These are phyloP conservation scores for Silybum marianum DNA, from an alignment of 129 eudicot genomes.

Conservation along the genomic window DNA sequence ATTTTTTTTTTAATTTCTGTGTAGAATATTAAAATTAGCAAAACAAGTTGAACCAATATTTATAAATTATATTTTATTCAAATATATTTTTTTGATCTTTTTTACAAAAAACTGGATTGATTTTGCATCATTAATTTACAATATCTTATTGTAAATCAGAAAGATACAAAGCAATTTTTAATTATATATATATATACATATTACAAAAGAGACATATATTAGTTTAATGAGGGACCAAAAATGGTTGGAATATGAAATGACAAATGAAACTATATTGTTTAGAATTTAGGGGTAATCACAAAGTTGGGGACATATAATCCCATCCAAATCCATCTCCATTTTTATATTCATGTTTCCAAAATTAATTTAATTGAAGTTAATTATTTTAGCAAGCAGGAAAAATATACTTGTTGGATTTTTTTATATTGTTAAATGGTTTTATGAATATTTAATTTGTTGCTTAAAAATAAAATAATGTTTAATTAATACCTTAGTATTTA, in stretches of 20 bases:
- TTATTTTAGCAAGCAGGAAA: background rate
- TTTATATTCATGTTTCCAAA: background rate
- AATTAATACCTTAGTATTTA: background rate
- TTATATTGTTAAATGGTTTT: background rate
- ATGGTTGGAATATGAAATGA: background rate
- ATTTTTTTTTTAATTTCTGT: background rate
- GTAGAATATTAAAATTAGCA: background rate
- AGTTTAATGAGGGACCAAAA: slow-evolving; percentile 1
- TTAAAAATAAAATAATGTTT: slow-evolving; percentile 11
- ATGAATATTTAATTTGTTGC: background rate
- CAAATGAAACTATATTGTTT: slow-evolving; percentile 1
- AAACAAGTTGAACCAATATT: background rate
- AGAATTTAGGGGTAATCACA: slow-evolving; percentile 11
- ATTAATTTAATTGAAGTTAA: background rate
- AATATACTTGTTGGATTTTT: background rate
- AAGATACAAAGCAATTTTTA: no score
- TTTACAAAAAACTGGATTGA: no score
- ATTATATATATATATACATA: no score
- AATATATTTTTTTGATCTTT: no score
- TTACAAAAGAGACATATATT: background rate
- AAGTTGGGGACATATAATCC: slow-evolving; percentile 20
- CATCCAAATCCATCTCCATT: background rate
- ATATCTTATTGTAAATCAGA: no score
- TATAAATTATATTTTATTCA: no score
- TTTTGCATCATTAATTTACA: no score